phyloP scores from a whole-genome alignment of 1,284 basidiomycete species.

The Vanrija humicola region DNA sequence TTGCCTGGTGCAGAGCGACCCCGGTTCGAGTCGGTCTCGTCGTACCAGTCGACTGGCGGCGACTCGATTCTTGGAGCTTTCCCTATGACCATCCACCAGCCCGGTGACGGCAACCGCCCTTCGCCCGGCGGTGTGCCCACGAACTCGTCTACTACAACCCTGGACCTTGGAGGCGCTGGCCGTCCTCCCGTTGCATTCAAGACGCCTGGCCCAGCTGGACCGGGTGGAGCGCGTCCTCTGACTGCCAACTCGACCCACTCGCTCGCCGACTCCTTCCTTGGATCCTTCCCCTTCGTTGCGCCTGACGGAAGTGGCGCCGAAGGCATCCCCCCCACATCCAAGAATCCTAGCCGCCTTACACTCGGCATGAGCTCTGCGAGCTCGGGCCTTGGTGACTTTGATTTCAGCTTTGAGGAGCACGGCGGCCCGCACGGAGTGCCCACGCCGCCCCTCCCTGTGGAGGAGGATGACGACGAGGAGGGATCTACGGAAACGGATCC shows the following conservation, averaged over 20 bases:
- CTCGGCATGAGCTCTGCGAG: constrained; percentile 34
- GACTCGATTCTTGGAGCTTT: constrained; percentile 42
- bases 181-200: constrained; percentile 1
- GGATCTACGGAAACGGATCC: constrained; percentile 1
- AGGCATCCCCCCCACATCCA: not conserved
- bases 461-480: not conserved
- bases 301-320: constrained; percentile 24
- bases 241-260: constrained; percentile 17
- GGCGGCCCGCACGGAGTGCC: constrained; percentile 5
- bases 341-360: constrained; percentile 12
- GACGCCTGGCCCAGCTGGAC: not conserved
- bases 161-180: constrained; percentile 1
- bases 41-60: constrained; percentile 31
- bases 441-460: not conserved
- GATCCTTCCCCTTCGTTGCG: constrained; percentile 43
- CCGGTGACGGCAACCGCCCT: constrained; percentile 1
- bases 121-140: constrained; percentile 2
- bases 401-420: constrained; percentile 34
- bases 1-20: constrained; percentile 7
- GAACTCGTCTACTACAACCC: constrained; percentile 7
- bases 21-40: constrained; percentile 23
- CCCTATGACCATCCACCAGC: constrained; percentile 42
- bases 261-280: constrained; percentile 42
- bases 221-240: constrained; percentile 8
- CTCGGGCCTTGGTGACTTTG: constrained; percentile 42